phyloP scores from a whole-genome alignment of 73 alveolate species.

The Symbiodinium natans region DNA sequence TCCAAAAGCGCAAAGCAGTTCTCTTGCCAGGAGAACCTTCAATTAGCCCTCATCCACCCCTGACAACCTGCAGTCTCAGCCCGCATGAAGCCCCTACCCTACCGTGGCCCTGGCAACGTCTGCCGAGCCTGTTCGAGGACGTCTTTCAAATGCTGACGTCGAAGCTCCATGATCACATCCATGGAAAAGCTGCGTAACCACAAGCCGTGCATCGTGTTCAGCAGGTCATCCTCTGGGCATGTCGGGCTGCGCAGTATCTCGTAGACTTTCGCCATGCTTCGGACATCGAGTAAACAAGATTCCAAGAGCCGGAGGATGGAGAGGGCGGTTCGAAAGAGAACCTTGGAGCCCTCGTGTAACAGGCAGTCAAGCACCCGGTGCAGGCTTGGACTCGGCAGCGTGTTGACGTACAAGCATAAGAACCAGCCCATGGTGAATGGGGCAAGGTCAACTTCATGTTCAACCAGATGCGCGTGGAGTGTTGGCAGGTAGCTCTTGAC shows the following conservation, averaged over 20 bases:
- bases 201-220: slow-evolving; percentile 28
- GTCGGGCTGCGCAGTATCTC: slow-evolving; percentile 39
- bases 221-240: slow-evolving; percentile 15
- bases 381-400: slow-evolving; percentile 12
- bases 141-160: slow-evolving; percentile 27
- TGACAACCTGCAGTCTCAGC: too few species aligned
- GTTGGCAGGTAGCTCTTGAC: slow-evolving; percentile 50
- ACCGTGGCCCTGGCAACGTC: too few species aligned
- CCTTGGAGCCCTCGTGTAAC: slow-evolving; percentile 91
- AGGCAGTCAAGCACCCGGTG: slow-evolving; percentile 72
- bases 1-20: too few species aligned
- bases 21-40: too few species aligned
- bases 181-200: slow-evolving; percentile 56
- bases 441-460: slow-evolving; percentile 35
- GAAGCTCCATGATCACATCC: slow-evolving; percentile 1
- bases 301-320: slow-evolving; percentile 53
- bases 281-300: neutral
- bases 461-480: slow-evolving; percentile 42
- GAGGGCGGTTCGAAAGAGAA: slow-evolving; percentile 65
- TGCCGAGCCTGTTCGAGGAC: slow-evolving; percentile 21
- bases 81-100: too few species aligned
- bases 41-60: too few species aligned
- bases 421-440: slow-evolving; percentile 88
- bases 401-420: slow-evolving; percentile 67
- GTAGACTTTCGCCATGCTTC: slow-evolving; percentile 25